A percentile compares a stretch with the other conserved stretches of the same genome.
These are phyloP conservation scores for Neurospora africana DNA, from an alignment of 495 filamentous ascomycete genomes.

Conservation along the genomic window DNA sequence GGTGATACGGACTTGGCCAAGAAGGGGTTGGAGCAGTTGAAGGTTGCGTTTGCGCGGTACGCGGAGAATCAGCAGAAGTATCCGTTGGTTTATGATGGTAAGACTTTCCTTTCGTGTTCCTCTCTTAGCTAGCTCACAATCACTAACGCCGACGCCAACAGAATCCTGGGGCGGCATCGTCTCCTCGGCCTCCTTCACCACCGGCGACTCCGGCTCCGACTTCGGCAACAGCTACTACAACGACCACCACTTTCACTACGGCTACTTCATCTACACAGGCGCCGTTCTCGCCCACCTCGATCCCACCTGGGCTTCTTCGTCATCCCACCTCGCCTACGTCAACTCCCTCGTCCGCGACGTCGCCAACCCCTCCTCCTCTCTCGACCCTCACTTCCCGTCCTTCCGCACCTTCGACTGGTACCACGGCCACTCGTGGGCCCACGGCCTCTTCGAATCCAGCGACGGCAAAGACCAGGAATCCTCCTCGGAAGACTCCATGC, in stretches of 20 bases:
- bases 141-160: constrained; percentile 11
- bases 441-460: constrained; percentile 80
- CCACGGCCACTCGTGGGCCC: constrained; percentile 92
- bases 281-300: constrained; percentile 79
- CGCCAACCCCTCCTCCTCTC: constrained; percentile 55
- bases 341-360: constrained; percentile 69
- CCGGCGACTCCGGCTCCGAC: constrained; percentile 57
- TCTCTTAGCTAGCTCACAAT: no score
- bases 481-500: constrained; percentile 82
- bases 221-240: constrained; percentile 86
- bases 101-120: constrained; percentile 7
- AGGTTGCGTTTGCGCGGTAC: constrained; percentile 67
- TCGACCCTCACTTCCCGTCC: constrained; percentile 73
- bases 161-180: constrained; percentile 77
- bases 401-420: constrained; percentile 89
- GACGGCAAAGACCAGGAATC: constrained; percentile 94
- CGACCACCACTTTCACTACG: constrained; percentile 91
- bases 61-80: constrained; percentile 64
- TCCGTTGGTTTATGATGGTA: constrained; percentile 70
- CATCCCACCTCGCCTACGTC: constrained; percentile 59
- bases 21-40: constrained; percentile 55
- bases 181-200: constrained; percentile 68
- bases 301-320: constrained; percentile 57
- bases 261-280: constrained; percentile 84
- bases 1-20: constrained; percentile 48